A percentile compares a stretch with the other conserved stretches of the same genome.
phyloP scores from a whole-genome alignment of 148 eudicot genomes.

The Camellia sinensis region DNA sequence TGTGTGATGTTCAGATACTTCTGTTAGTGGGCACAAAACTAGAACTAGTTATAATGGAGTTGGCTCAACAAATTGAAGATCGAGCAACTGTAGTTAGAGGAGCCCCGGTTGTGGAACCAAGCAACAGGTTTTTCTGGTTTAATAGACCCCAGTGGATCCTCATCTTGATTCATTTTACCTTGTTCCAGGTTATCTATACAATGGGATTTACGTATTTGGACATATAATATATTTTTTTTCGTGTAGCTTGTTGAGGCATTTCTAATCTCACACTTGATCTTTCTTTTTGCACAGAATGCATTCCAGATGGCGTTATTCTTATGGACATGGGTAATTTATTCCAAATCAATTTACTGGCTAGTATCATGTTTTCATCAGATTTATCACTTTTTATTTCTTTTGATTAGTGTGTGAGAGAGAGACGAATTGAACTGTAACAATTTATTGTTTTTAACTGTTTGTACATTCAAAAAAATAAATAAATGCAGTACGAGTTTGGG shows the following conservation, averaged over 20 bases:
- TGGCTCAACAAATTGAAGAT: constrained; percentile 45
- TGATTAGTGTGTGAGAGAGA: neutral
- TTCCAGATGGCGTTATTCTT: constrained; percentile 50
- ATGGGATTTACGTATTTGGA: too few species aligned
- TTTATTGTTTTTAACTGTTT: neutral
- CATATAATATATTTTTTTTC: too few species aligned
- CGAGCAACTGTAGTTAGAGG: constrained; percentile 38
- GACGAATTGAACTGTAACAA: neutral
- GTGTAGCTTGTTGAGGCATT: too few species aligned
- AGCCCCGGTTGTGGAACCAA: constrained; percentile 39
- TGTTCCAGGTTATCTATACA: constrained; percentile 30
- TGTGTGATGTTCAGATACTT: constrained; percentile 22
- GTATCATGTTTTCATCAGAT: too few species aligned
- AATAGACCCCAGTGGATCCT: constrained; percentile 40
- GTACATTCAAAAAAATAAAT: neutral
- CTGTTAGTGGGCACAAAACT: constrained; percentile 41
- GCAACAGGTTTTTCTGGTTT: constrained; percentile 43
- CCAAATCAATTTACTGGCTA: neutral
- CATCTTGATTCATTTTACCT: constrained; percentile 41
- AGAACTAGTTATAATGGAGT: constrained; percentile 38
- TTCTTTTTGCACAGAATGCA: constrained; percentile 38
- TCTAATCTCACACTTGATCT: neutral
- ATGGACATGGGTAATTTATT: constrained; percentile 40
- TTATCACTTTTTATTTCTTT: too few species aligned
- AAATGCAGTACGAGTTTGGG: constrained; percentile 40